phyloP scores from a whole-genome alignment of 176 grass and related monocot genomes.

The Eremochloa ophiuroides region DNA sequence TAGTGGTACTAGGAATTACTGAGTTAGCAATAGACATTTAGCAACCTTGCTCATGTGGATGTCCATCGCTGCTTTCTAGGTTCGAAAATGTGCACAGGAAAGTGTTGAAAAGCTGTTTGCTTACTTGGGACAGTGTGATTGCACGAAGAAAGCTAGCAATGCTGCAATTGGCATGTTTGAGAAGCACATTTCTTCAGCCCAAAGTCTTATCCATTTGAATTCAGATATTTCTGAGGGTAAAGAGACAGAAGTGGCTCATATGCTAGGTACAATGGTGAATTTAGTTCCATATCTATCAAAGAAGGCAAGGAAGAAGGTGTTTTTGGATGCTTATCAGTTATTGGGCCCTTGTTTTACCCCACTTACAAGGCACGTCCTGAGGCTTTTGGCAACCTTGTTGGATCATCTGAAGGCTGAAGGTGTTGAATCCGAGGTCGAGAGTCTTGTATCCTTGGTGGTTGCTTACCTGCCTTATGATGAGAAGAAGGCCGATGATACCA shows the following conservation, averaged over 20 bases:
- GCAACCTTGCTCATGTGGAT: neutral
- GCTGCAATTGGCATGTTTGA: conserved; percentile 54
- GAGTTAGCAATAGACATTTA: neutral
- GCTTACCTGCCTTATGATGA: conserved; percentile 58
- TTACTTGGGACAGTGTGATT: conserved; percentile 39
- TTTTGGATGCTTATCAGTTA: conserved; percentile 57
- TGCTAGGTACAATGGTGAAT: conserved; percentile 57
- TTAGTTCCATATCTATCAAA: conserved; percentile 55
- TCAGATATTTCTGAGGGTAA: conserved; percentile 33
- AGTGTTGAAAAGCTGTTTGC: conserved; percentile 60
- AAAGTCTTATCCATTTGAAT: conserved; percentile 30
- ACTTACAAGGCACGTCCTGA: conserved; percentile 60
- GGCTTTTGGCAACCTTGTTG: conserved; percentile 55
- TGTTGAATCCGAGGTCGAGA: conserved; percentile 53
- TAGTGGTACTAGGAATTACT: neutral
- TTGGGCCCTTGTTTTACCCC: conserved; percentile 45
- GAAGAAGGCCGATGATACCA: conserved; percentile 72
- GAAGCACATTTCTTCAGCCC: conserved; percentile 53
- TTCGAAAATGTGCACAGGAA: conserved; percentile 78
- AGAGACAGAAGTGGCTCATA: conserved; percentile 45
- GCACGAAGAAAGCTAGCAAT: conserved; percentile 60
- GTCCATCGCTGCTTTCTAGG: conserved; percentile 36
- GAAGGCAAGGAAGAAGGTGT: conserved; percentile 58
- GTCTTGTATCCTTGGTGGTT: conserved; percentile 51
- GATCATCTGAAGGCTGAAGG: conserved; percentile 47